Evolutionary conservation across 2,329 filamentous ascomycete genomes (phyloP).

Genomic region (Plenodomus biglobosus): DNA sequence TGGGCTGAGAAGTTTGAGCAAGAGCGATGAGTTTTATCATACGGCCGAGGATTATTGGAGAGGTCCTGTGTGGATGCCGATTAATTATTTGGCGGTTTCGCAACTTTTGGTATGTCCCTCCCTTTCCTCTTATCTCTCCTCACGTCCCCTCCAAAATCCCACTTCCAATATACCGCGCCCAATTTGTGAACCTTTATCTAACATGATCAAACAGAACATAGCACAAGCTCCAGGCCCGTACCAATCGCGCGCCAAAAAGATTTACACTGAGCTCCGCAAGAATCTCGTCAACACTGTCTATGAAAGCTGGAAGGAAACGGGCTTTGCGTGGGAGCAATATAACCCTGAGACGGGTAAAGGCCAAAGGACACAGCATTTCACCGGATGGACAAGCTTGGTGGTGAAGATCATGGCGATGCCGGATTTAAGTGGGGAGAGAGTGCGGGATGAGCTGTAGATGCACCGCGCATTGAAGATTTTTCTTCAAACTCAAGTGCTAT

Average conservation of each 20-base stretch:
- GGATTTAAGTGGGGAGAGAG: slow-evolving; percentile 54
- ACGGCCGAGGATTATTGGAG: slow-evolving; percentile 98
- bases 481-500: too few species aligned
- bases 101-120: slow-evolving; percentile 62
- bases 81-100: slow-evolving; percentile 86
- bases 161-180: not conserved
- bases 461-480: too few species aligned
- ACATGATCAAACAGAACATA: slow-evolving; percentile 54
- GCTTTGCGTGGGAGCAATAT: slow-evolving; percentile 99
- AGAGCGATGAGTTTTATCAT: slow-evolving; percentile 78
- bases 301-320: slow-evolving; percentile 83
- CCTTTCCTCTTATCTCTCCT: not conserved
- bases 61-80: slow-evolving; percentile 93
- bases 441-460: slow-evolving; percentile 36
- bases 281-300: slow-evolving; percentile 91
- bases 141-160: not conserved
- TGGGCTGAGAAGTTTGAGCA: slow-evolving; percentile 88
- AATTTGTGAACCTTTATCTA: too few species aligned
- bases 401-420: slow-evolving; percentile 98
- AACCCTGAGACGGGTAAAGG: slow-evolving; percentile 88
- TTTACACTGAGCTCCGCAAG: slow-evolving; percentile 75
- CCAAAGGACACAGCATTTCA: slow-evolving; percentile 97
- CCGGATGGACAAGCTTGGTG: slow-evolving; percentile 97
- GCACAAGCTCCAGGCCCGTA: slow-evolving; percentile 67
- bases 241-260: slow-evolving; percentile 64